Base-by-base conservation (phyloP, 2,329 filamentous ascomycete species). In the Colletotrichum aenigma region DNA sequence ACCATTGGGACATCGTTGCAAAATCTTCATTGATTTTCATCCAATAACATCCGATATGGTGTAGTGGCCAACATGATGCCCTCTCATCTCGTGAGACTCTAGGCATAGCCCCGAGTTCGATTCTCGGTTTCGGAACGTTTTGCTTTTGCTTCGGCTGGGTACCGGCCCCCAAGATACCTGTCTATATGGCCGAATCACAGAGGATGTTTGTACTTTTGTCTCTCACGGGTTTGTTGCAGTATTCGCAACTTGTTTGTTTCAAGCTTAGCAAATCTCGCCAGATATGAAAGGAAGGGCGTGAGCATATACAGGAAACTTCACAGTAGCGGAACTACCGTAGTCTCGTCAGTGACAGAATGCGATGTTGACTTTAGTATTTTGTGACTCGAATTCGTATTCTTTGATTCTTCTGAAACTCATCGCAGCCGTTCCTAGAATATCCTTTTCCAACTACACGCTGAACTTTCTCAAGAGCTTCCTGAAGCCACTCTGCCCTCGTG, bases 61-160 rank as follows among this genome's bases (percentile, higher is more conserved):
- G 55, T 72, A 66, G 70, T 61, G 64, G 55, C 64, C 70, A 68
- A 68, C 36, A 72, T 61, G 70, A 52, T 52, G 43, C 43, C 43
- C 43, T 52, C 43, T 52, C 43, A 52, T 52, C 43, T 12, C 10
- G 64, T 26, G 56, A 56, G 43, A 18, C n/a, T n/a, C 30, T 55
- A 70, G 67, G 58, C 67, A 70, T 70, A 70, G 52, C 66, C 56
- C 56, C 43, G 43, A 52, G 43, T 52, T 70, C 58, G 68, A 64
- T 70, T 70, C 55, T 52, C 36, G 36, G 58, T 70, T 70, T 64
- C 52, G 66, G 48, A 69, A 69, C 16, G 10, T 30, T 24, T 52
- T 21, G 43, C 8, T 52, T 52, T 52, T 52, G 43, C 43, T 52
- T 21, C 43, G n/a, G 9, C 43, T 21, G 3, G 10, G 10, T 18